These are phyloP conservation scores for Catharanthus roseus DNA, from an alignment of 257 asterid species.

Conservation along the genomic window DNA sequence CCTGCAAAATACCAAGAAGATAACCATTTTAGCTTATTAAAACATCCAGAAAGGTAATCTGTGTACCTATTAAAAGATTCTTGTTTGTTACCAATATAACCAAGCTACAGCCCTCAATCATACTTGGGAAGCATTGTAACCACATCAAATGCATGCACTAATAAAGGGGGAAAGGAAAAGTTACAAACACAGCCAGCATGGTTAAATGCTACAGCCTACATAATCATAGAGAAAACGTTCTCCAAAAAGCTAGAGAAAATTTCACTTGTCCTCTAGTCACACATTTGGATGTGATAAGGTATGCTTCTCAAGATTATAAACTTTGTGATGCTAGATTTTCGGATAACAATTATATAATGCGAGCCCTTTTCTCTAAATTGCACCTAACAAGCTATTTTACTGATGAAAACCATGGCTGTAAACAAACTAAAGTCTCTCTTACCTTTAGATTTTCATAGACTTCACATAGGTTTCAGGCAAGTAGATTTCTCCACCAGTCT, in stretches of 20 bases:
- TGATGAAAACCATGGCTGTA: background rate
- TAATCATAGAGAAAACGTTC: too few relatives aligned
- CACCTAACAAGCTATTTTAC: background rate
- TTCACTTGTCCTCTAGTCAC: too few relatives aligned
- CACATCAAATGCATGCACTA: background rate
- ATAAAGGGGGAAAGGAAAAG: background rate
- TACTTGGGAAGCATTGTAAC: background rate
- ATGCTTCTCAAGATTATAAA: too few relatives aligned
- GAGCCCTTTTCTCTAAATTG: background rate
- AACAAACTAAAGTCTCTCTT: background rate
- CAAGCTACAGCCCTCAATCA: background rate
- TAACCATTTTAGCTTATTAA: background rate
- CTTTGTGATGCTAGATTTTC: too few relatives aligned
- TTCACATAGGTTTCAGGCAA: conserved; percentile 62
- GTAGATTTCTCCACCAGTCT: conserved; percentile 92
- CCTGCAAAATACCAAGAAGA: conserved; percentile 18
- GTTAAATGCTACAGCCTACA: too few relatives aligned
- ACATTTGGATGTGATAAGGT: too few relatives aligned
- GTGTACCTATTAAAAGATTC: background rate
- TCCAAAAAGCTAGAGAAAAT: too few relatives aligned
- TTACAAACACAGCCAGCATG: background rate
- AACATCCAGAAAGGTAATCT: background rate
- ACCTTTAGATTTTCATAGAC: conserved; percentile 44
- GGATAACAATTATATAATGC: too few relatives aligned
- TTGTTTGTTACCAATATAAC: background rate